phyloP scores from a whole-genome alignment of 345 rosid species.

The Populus pruinosa region DNA sequence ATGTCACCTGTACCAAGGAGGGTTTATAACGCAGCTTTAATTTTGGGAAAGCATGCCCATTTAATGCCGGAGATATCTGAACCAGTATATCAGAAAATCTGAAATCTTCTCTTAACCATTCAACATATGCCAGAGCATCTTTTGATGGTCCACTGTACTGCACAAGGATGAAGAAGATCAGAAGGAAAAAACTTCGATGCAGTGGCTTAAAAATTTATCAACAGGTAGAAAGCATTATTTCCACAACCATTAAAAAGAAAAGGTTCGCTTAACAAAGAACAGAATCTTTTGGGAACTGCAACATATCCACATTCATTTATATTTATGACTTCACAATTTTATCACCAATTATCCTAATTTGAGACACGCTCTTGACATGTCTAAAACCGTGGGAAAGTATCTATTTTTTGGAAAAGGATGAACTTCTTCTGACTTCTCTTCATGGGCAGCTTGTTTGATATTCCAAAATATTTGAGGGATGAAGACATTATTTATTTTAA shows the following conservation, averaged over 20 bases:
- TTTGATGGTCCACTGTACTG: slow-evolving; percentile 89
- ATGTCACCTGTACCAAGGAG: slow-evolving; percentile 80
- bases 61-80: slow-evolving; percentile 73
- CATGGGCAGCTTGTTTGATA: too few species aligned
- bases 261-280: neutral
- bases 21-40: slow-evolving; percentile 83
- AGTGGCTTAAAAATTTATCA: neutral
- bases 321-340: too few species aligned
- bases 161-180: slow-evolving; percentile 26
- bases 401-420: too few species aligned
- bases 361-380: too few species aligned
- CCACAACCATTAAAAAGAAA: neutral
- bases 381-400: too few species aligned
- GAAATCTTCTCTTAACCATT: slow-evolving; percentile 68
- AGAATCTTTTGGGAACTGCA: too few species aligned
- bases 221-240: neutral
- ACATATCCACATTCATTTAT: too few species aligned
- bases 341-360: too few species aligned
- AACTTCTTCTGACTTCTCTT: too few species aligned
- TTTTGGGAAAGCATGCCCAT: slow-evolving; percentile 85
- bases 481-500: too few species aligned
- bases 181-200: neutral
- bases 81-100: slow-evolving; percentile 69
- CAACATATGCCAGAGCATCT: slow-evolving; percentile 73
- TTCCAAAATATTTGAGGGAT: too few species aligned